Base-by-base conservation (phyloP, 148 eudicot genomes). In the Rhododendron mucronatum region DNA sequence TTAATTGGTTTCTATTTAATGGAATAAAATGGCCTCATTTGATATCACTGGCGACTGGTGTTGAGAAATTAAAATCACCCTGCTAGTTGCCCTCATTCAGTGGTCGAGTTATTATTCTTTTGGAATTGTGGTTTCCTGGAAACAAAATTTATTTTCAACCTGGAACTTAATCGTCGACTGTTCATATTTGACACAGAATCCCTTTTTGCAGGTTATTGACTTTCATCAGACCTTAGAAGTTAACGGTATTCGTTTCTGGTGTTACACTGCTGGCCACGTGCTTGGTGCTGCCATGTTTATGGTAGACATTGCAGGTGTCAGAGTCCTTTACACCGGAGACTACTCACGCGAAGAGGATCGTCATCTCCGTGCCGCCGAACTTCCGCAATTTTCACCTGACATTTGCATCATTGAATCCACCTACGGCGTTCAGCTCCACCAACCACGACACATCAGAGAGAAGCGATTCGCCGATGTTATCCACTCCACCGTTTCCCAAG, bases 231-330 rank as follows among this genome's bases (percentile, higher is more conserved):
- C 97, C 84, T 39, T 96, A 55, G 99, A 96, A 91, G 99, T 96
- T 39, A 94, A 96, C 47, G 99, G 99, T n/a, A 93, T 96, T 65
- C 98, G 99, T 45, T 96, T 96, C 90, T 96, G 99, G 98, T 95
- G 98, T 78, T 96, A 96, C 84, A 96, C 99, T 39, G 99, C 99
- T 63, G 99, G 99, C 33, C 99, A 96, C 80, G 99, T 96, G 78
- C 99, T 96, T 84, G 99, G 99, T 86, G 98, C 99, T 53, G 99
- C 99, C 87, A 96, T 96, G 99, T 96, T 96, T 86, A 96, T 96
- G 99, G 99, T 96, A 41, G 99, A 96, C 86, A 96, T 96, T 83
- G 99, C 98, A n/a, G 98, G 99, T 82, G 98, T 95, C 63, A 53
- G 94, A 53, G 94, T 96, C 69, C 94, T 96, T 75, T 96, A 96